Evolutionary conservation across 2,329 filamentous ascomycete species (phyloP).

Genomic region (Gaeumannomyces tritici): DNA sequence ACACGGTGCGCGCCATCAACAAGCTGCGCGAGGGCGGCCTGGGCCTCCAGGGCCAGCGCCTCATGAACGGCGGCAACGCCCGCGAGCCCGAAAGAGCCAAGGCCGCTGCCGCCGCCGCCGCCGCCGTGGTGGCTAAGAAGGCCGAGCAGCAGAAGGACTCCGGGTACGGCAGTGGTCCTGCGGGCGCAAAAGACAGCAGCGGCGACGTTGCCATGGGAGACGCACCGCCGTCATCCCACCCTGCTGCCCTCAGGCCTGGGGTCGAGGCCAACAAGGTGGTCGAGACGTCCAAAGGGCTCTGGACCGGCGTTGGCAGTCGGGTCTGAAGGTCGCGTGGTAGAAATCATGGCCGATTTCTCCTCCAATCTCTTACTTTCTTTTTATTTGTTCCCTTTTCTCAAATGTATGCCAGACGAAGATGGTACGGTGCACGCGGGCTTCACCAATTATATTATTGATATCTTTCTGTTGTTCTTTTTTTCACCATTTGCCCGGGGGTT

Average conservation of each 20-base stretch:
- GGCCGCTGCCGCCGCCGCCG: conserved; percentile 8
- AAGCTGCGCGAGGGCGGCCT: conserved; percentile 57
- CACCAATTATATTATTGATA: neutral
- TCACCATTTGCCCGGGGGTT: neutral
- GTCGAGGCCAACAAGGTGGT: conserved; percentile 45
- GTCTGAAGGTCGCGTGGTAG: conserved; percentile 5
- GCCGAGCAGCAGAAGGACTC: conserved; percentile 27
- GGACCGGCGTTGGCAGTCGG: conserved; percentile 29
- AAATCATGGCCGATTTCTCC: neutral
- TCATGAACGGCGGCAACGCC: conserved; percentile 52
- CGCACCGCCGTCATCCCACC: conserved; percentile 22
- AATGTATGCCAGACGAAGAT: neutral
- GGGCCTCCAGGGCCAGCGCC: conserved; percentile 18
- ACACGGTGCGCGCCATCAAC: conserved; percentile 62
- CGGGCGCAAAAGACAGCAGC: conserved; percentile 17
- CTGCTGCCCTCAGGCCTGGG: conserved; percentile 44
- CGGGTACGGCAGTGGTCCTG: conserved; percentile 34
- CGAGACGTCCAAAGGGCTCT: conserved; percentile 56
- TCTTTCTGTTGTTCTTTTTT: neutral
- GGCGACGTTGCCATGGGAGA: conserved; percentile 41
- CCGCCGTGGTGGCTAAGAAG: conserved; percentile 9
- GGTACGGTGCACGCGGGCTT: neutral
- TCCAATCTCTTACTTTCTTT: neutral
- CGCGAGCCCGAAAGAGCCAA: conserved; percentile 33
- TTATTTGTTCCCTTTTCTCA: neutral